phyloP scores from a whole-genome alignment of 202 grass and related monocot genomes.

The Schoenoplectus tabernaemontani region DNA sequence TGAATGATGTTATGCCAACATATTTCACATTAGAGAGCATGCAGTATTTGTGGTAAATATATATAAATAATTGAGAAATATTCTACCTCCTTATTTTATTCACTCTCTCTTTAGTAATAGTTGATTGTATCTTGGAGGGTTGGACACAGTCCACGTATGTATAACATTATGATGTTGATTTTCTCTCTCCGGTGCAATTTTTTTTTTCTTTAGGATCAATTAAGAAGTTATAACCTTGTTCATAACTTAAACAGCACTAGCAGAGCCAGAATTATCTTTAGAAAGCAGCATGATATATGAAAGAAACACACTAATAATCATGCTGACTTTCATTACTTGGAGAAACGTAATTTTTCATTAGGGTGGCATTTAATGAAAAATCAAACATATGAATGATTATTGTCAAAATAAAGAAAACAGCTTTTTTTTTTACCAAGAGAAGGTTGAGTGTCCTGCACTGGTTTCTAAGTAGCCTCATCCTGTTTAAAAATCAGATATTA shows the following conservation, averaged over 20 bases:
- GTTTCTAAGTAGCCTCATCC: background rate
- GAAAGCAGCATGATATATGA: background rate
- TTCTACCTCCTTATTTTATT: too few relatives aligned
- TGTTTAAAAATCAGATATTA: background rate
- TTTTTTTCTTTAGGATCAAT: background rate
- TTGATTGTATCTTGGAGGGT: too few relatives aligned
- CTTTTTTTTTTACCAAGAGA: background rate
- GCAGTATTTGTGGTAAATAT: background rate
- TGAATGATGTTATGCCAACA: background rate
- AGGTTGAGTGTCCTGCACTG: background rate
- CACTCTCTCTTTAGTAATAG: too few relatives aligned
- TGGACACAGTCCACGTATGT: too few relatives aligned
- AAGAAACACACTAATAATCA: background rate
- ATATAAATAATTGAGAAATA: background rate
- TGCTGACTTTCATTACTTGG: background rate
- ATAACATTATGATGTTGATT: background rate
- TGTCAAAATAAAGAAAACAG: background rate
- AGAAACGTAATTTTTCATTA: background rate
- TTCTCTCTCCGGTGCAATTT: background rate
- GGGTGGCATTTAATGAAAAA: background rate
- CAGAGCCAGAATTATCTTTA: background rate
- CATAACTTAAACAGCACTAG: too few relatives aligned
- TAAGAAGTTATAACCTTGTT: background rate
- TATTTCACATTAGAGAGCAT: background rate
- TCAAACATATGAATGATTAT: background rate